phyloP scores from a whole-genome alignment of 306 rosid species.

The Adenanthera pavonina region DNA sequence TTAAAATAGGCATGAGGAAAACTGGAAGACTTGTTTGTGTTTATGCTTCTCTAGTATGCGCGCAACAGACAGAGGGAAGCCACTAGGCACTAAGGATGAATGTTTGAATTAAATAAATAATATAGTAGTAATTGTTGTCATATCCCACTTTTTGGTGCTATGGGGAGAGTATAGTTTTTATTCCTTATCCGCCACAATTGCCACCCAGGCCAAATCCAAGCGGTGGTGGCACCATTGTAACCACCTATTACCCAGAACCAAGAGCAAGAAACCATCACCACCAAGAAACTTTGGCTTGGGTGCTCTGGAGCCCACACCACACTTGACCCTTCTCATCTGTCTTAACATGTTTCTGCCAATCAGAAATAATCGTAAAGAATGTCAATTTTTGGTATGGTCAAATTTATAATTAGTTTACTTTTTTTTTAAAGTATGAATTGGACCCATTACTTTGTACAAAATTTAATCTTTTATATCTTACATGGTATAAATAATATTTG shows the following conservation, averaged over 20 bases:
- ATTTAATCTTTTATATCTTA: not conserved
- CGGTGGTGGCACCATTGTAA: slow-evolving; percentile 36
- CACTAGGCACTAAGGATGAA: slow-evolving; percentile 31
- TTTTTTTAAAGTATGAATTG: not conserved
- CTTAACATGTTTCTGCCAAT: not conserved
- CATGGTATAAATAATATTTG: not conserved
- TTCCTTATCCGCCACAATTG: slow-evolving; percentile 57
- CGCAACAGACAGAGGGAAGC: slow-evolving; percentile 46
- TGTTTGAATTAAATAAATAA: slow-evolving; percentile 38
- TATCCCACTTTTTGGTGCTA: slow-evolving; percentile 60
- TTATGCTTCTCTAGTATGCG: slow-evolving; percentile 28
- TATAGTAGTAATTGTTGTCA: slow-evolving; percentile 49
- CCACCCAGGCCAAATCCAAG: slow-evolving; percentile 33
- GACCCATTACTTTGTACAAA: not conserved
- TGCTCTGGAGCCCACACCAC: slow-evolving; percentile 4
- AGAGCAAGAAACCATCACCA: slow-evolving; percentile 14
- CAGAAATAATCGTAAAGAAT: not conserved
- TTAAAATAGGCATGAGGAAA: slow-evolving; percentile 33
- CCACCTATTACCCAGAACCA: slow-evolving; percentile 8
- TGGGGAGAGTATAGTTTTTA: slow-evolving; percentile 47
- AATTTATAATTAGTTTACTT: not conserved
- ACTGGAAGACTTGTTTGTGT: slow-evolving; percentile 30
- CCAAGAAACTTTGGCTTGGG: slow-evolving; percentile 3
- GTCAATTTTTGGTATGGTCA: not conserved
- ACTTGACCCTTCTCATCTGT: not conserved